Conservation (phyloP, 2,329 filamentous ascomycete species). For the Talaromyces verruculosus region DNA sequence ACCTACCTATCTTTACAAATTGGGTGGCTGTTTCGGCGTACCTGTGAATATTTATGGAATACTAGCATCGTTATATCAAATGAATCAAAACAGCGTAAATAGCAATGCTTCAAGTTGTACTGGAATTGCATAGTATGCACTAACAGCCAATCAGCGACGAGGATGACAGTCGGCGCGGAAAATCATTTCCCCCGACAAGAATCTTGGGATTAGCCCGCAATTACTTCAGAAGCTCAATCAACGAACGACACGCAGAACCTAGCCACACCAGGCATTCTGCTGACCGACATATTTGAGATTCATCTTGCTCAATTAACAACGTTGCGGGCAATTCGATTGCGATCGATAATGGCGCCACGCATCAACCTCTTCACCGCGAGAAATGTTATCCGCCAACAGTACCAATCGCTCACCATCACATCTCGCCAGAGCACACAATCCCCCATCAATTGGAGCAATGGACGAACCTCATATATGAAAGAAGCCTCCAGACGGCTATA, state of each 20-base stretch:
- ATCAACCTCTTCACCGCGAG: conserved; percentile 50
- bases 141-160: background rate
- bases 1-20: background rate
- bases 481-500: conserved; percentile 33
- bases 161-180: conserved; percentile 25
- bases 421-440: conserved; percentile 21
- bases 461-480: background rate
- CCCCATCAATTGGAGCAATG: conserved; percentile 3
- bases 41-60: background rate
- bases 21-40: background rate
- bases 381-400: conserved; percentile 34
- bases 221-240: background rate
- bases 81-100: background rate
- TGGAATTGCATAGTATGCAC: background rate
- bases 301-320: background rate
- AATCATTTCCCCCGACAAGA: conserved; percentile 25
- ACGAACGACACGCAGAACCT: background rate
- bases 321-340: background rate
- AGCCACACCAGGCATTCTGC: conserved; percentile 7
- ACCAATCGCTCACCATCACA: conserved; percentile 27
- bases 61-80: background rate
- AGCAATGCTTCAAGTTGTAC: background rate
- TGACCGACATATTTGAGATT: background rate
- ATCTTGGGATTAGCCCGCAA: conserved; percentile 18
- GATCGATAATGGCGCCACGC: conserved; percentile 52